phyloP scores from a whole-genome alignment of 139 green algal genomes.

The Spirogloea muscicola region DNA sequence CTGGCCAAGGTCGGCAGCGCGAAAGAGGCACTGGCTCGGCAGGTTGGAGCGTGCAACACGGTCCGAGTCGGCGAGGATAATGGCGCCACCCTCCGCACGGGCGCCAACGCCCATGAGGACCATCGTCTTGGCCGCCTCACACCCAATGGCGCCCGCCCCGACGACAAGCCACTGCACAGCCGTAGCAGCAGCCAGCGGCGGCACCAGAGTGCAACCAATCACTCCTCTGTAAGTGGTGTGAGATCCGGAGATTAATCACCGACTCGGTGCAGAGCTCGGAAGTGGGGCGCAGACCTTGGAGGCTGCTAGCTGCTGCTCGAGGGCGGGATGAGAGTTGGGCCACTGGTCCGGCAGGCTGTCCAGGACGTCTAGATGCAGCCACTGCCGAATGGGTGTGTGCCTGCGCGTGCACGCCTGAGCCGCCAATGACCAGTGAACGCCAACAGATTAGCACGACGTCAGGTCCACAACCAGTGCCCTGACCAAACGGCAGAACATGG shows the following conservation, averaged over 20 bases:
- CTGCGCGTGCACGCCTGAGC: constrained; percentile 15
- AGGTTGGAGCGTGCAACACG: constrained; percentile 24
- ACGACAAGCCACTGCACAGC: constrained; percentile 33
- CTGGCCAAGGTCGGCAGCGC: constrained; percentile 1
- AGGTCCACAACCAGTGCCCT: too few relatives aligned
- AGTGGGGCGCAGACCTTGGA: too few relatives aligned
- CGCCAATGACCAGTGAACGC: too few relatives aligned
- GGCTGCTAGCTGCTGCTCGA: too few relatives aligned
- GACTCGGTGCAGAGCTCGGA: too few relatives aligned
- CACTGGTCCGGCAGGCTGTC: constrained; percentile 15
- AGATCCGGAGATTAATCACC: too few relatives aligned
- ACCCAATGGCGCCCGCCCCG: constrained; percentile 43
- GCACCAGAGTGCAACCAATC: background rate
- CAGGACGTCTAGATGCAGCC: constrained; percentile 42
- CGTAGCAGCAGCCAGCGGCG: background rate
- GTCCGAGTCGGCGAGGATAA: constrained; percentile 39
- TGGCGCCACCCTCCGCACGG: constrained; percentile 16
- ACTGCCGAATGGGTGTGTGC: constrained; percentile 36
- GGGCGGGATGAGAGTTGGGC: too few relatives aligned
- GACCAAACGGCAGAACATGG: too few relatives aligned
- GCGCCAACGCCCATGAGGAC: constrained; percentile 39
- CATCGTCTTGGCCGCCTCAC: constrained; percentile 39
- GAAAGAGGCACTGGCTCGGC: constrained; percentile 12
- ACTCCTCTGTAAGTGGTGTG: background rate
- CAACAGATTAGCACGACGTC: too few relatives aligned